These are phyloP conservation scores for Capsicum chinense DNA, from an alignment of 257 asterid species.

Conservation along the genomic window DNA sequence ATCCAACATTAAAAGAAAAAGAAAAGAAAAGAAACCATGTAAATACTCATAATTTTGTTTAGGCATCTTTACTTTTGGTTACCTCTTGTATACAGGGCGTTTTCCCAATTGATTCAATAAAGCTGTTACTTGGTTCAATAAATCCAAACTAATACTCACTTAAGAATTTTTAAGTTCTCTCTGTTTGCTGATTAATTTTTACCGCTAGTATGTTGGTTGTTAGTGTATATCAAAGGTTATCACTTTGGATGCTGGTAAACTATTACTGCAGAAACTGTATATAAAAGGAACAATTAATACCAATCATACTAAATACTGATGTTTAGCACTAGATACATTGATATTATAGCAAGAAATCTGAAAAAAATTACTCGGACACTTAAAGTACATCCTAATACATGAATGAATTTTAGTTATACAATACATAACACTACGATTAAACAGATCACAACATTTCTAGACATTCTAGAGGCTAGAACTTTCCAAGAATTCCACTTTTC, in stretches of 20 bases:
- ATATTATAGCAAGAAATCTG: too few relatives aligned
- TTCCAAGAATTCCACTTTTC: too few relatives aligned
- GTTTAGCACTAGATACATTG: too few relatives aligned
- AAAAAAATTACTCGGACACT: too few relatives aligned
- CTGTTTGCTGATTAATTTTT: neutral
- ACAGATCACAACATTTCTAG: too few relatives aligned
- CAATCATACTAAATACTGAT: too few relatives aligned
- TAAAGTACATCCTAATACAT: too few relatives aligned
- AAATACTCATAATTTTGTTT: neutral
- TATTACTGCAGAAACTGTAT: too few relatives aligned
- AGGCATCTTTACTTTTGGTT: neutral
- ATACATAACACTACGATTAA: too few relatives aligned
- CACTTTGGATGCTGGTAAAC: neutral
- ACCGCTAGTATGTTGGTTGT: neutral
- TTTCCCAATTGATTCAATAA: neutral
- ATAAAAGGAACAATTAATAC: too few relatives aligned
- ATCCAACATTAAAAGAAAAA: neutral
- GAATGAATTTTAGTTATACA: too few relatives aligned
- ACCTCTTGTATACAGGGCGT: neutral
- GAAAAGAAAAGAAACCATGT: neutral
- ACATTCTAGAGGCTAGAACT: too few relatives aligned
- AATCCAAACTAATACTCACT: neutral
- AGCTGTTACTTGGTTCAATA: neutral
- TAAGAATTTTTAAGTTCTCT: neutral
- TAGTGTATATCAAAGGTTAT: neutral